Percentiles rank a stretch among this genome's conserved stretches.
Evolutionary conservation across 2,329 filamentous ascomycete species (phyloP).

Genomic region (Nemania sp.): DNA sequence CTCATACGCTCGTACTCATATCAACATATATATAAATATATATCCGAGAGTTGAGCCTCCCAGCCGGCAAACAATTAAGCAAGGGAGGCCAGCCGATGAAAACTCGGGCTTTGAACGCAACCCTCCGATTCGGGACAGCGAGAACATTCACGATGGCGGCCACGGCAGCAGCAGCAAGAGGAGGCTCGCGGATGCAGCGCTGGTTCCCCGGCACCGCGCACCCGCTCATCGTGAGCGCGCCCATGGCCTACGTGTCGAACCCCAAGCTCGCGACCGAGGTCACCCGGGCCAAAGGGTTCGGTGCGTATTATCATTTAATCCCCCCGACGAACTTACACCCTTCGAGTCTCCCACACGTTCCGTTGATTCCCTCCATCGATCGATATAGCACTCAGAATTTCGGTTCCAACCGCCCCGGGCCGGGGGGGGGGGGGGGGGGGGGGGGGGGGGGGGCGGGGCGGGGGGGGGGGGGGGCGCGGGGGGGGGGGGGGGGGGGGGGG

Average conservation of each 20-base stretch:
- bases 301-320: slow-evolving; percentile 39
- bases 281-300: slow-evolving; percentile 47
- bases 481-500: too few species aligned
- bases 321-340: too few species aligned
- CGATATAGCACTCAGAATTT: too few species aligned
- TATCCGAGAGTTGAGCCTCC: background rate
- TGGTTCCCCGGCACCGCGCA: slow-evolving; percentile 45
- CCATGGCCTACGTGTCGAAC: slow-evolving; percentile 47
- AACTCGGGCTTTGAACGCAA: slow-evolving; percentile 6
- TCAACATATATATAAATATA: background rate
- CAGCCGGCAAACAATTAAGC: background rate
- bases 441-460: too few species aligned
- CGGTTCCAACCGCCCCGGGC: too few species aligned
- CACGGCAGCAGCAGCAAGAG: background rate
- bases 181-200: slow-evolving; percentile 34
- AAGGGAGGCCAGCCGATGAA: slow-evolving; percentile 6
- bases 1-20: background rate
- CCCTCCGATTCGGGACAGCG: slow-evolving; percentile 13
- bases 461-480: too few species aligned
- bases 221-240: slow-evolving; percentile 48
- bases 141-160: slow-evolving; percentile 13
- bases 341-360: too few species aligned
- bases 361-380: too few species aligned
- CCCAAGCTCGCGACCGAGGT: slow-evolving; percentile 47
- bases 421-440: too few species aligned